Percentiles rank a stretch among this genome's conserved stretches.
Conservation (phyloP, 2,329 filamentous ascomycete genomes). For the Verticillium dahliae region DNA sequence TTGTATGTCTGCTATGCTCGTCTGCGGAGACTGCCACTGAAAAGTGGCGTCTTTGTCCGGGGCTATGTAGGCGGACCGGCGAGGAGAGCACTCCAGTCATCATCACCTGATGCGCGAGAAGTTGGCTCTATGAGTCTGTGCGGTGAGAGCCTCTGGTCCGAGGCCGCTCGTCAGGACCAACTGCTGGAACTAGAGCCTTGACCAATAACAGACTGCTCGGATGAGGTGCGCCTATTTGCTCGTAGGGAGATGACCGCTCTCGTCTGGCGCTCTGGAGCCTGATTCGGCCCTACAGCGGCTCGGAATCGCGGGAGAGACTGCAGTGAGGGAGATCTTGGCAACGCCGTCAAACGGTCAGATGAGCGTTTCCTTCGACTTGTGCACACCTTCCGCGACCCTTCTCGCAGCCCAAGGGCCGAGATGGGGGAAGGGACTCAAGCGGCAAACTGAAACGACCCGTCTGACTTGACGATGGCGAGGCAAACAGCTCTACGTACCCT, state of each 20-base stretch:
- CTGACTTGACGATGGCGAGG: constrained; percentile 24
- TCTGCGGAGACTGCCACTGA: constrained; percentile 35
- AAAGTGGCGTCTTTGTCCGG: constrained; percentile 36
- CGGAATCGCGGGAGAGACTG: constrained; percentile 6
- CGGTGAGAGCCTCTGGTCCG: constrained; percentile 66
- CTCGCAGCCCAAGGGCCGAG: constrained; percentile 3
- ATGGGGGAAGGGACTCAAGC: constrained; percentile 31
- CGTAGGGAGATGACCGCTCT: constrained; percentile 10
- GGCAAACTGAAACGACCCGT: constrained; percentile 38
- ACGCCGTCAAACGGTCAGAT: constrained; percentile 43
- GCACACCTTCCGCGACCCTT: constrained; percentile 1
- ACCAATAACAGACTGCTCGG: constrained; percentile 33
- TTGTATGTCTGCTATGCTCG: constrained; percentile 46
- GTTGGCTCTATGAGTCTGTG: constrained; percentile 66
- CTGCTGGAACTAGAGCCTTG: constrained; percentile 57
- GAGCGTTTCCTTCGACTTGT: constrained; percentile 4
- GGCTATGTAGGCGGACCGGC: constrained; percentile 38
- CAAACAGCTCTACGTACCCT: constrained; percentile 38
- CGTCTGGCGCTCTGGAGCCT: constrained; percentile 12
- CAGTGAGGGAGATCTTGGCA: constrained; percentile 36
- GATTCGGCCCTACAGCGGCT: constrained; percentile 13
- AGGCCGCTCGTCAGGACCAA: constrained; percentile 68
- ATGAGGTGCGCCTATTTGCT: constrained; percentile 17
- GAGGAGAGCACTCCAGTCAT: constrained; percentile 52
- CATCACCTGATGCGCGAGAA: constrained; percentile 43